phyloP scores from a whole-genome alignment of 352 stramenopile genomes.

The Globisporangium canariense region DNA sequence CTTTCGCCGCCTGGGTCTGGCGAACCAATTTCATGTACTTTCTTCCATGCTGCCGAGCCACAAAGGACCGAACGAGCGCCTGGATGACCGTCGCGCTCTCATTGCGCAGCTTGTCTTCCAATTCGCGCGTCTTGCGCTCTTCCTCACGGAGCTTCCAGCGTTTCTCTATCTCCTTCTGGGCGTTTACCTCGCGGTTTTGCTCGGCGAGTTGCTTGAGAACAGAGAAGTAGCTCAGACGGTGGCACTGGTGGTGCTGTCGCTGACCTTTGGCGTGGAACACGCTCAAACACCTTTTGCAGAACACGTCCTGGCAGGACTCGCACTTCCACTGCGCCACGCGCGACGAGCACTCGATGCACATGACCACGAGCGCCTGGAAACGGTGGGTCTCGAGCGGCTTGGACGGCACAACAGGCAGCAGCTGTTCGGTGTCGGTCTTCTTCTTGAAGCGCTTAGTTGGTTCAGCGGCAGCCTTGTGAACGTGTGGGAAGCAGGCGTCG shows the following conservation, averaged over 20 bases:
- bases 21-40: conserved; percentile 51
- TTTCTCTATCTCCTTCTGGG: conserved; percentile 32
- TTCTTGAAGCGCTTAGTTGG: background rate
- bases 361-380: conserved; percentile 52
- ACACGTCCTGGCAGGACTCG: conserved; percentile 55
- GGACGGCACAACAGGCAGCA: background rate
- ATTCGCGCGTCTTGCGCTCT: conserved; percentile 20
- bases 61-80: conserved; percentile 31
- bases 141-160: conserved; percentile 24
- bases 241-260: conserved; percentile 47
- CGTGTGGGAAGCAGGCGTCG: conserved; percentile 57
- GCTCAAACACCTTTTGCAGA: conserved; percentile 68
- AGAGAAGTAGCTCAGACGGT: conserved; percentile 67
- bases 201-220: conserved; percentile 50
- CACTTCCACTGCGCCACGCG: conserved; percentile 67
- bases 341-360: conserved; percentile 55
- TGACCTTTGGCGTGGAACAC: conserved; percentile 53
- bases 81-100: conserved; percentile 43
- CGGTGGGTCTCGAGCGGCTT: conserved; percentile 24
- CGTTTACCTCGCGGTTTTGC: conserved; percentile 28
- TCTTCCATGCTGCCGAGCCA: conserved; percentile 30
- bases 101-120: conserved; percentile 18
- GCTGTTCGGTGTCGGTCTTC: background rate
- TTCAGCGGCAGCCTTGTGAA: conserved; percentile 27
- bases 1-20: conserved; percentile 37